phyloP scores from a whole-genome alignment of 805 yeast species.

The Candida ulmi region DNA sequence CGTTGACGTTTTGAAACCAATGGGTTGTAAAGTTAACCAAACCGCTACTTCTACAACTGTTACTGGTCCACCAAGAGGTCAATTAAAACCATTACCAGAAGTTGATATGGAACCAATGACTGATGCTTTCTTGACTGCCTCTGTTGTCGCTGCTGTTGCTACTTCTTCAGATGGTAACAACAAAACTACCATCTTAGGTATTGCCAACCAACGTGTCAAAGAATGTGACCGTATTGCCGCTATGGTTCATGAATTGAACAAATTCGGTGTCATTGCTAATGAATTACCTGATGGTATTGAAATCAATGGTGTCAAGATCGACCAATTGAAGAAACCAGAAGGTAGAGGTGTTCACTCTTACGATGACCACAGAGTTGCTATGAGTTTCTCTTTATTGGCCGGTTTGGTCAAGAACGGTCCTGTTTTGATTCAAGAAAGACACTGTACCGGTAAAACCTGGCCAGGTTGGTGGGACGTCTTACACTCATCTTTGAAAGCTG shows the following conservation, averaged over 20 bases:
- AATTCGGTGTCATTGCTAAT: conserved; percentile 81
- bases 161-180: conserved; percentile 34
- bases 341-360: conserved; percentile 64
- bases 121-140: conserved; percentile 94
- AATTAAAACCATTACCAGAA: conserved; percentile 59
- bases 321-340: conserved; percentile 50
- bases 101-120: conserved; percentile 99
- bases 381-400: conserved; percentile 89
- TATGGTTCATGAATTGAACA: conserved; percentile 82
- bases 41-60: conserved; percentile 86
- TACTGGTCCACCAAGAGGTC: conserved; percentile 74
- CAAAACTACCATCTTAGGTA: conserved; percentile 82
- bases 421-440: conserved; percentile 76
- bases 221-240: conserved; percentile 96
- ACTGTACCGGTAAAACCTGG: conserved; percentile 97
- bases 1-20: conserved; percentile 82
- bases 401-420: conserved; percentile 51
- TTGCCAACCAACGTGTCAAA: conserved; percentile 96
- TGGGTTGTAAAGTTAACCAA: conserved; percentile 91
- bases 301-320: conserved; percentile 60
- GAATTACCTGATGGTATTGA: conserved; percentile 93
- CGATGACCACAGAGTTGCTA: conserved; percentile 97
- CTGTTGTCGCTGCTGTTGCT: conserved; percentile 95
- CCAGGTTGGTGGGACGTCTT: conserved; percentile 99
- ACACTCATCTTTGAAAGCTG: conserved; percentile 58